Percentiles rank a stretch among this genome's conserved stretches.
Conservation (phyloP, 2,329 filamentous ascomycete genomes). For the Epichloe coenophiala region DNA sequence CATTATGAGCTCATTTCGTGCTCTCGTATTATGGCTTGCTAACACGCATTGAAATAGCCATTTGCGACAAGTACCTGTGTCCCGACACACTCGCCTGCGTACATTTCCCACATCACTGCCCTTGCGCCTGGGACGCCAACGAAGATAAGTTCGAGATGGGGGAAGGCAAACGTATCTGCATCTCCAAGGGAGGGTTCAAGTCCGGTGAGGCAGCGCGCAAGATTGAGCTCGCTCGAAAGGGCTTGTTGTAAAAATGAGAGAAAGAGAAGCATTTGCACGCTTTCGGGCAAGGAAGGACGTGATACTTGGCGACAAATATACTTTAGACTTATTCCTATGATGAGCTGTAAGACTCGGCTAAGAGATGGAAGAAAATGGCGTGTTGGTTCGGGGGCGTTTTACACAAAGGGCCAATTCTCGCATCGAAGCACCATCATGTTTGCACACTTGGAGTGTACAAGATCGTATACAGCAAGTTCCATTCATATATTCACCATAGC, state of each 20-base stretch:
- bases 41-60: slow-evolving; percentile 34
- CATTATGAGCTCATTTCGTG: background rate
- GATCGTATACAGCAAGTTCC: background rate
- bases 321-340: too few relatives aligned
- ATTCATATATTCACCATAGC: background rate
- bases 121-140: slow-evolving; percentile 65
- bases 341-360: too few relatives aligned
- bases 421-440: too few relatives aligned
- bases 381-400: too few relatives aligned
- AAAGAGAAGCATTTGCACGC: background rate
- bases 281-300: background rate
- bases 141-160: slow-evolving; percentile 67
- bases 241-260: slow-evolving; percentile 33
- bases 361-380: too few relatives aligned
- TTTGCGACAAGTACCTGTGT: slow-evolving; percentile 87
- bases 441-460: background rate
- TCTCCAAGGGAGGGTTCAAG: slow-evolving; percentile 63
- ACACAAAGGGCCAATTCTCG: too few relatives aligned
- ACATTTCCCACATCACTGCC: slow-evolving; percentile 92
- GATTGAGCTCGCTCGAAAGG: slow-evolving; percentile 68
- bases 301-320: background rate
- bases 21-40: background rate
- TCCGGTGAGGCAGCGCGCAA: slow-evolving; percentile 59
- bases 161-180: slow-evolving; percentile 60
- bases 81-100: slow-evolving; percentile 91